Evolutionary conservation across 2,329 filamentous ascomycete species (phyloP).

Genomic region (Chaetothyriales sp.): DNA sequence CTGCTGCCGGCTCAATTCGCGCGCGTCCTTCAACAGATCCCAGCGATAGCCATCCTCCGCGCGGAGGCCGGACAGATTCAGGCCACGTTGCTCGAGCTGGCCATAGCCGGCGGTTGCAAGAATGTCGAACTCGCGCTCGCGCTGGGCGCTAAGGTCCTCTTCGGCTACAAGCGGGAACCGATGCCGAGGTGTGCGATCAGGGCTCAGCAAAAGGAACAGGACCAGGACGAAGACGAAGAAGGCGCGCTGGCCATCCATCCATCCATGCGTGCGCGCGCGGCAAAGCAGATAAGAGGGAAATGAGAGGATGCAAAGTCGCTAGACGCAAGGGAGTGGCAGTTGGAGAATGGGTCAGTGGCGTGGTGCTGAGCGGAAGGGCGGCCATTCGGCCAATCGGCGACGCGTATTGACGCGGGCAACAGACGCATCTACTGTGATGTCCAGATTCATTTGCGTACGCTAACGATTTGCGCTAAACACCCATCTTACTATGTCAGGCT

Average conservation of each 20-base stretch:
- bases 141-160: slow-evolving; percentile 30
- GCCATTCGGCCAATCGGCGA: neutral
- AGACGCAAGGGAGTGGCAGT: neutral
- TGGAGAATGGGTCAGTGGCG: too few species aligned
- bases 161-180: slow-evolving; percentile 6
- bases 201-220: slow-evolving; percentile 40
- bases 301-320: slow-evolving; percentile 1
- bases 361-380: neutral
- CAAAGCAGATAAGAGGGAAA: slow-evolving; percentile 7
- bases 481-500: too few species aligned
- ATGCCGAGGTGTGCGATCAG: slow-evolving; percentile 23
- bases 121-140: slow-evolving; percentile 22
- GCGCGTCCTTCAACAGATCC: slow-evolving; percentile 44
- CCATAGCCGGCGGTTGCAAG: slow-evolving; percentile 35
- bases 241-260: slow-evolving; percentile 31
- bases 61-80: slow-evolving; percentile 68
- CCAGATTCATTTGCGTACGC: too few species aligned
- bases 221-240: slow-evolving; percentile 37
- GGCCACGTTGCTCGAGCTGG: slow-evolving; percentile 37
- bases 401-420: neutral
- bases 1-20: slow-evolving; percentile 30
- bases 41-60: slow-evolving; percentile 63
- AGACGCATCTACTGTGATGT: too few species aligned
- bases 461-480: too few species aligned
- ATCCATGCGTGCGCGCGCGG: slow-evolving; percentile 1